Evolutionary conservation across 192 early-diverging fungal genomes (phyloP), one percentile per base, ranked within the genome.

Genomic region (Coemansia sp.): DNA sequence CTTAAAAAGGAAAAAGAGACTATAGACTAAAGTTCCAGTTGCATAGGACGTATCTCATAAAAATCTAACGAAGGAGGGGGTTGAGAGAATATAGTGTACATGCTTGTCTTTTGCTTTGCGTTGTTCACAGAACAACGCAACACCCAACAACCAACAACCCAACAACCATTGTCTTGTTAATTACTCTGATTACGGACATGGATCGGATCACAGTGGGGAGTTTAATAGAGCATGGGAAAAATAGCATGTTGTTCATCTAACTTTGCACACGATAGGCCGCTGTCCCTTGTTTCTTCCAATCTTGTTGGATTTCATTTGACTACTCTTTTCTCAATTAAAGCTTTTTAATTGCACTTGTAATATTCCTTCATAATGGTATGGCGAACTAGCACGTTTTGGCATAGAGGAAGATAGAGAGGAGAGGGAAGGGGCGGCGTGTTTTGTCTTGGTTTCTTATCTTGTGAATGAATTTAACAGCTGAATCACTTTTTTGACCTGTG

Each of bases 281-380:
- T 49, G 16, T 49, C 8, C 19, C 19, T 49, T 49, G 4, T 1
- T 18, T 19, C n/a, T 49, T 49, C n/a, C 13, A 48, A 12, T 16
- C 47, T 6, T 8, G n/a, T 5, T 49, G 37, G 32, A 32, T 32
- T 32, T 32, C 32, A 32, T 32, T 32, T 32, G 32, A 32, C 32
- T 32, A 32, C 32, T 32, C n/a, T 45, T 37, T 18, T 61, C 59
- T 61, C 16, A n/a, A 61, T 41, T 43, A 1, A 61, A 41, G 16
- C 39, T 61, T 8, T 61, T 61, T 61, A 12, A 6, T 61, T 61
- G 18, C 16, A 61, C 22, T 43, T 43, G 8, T 40, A 15, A 43
- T 61, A 32, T 21, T 6, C 37, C 13, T 42, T 61, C 19, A 43
- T 43, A 61, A 61, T 61, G 58, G 58, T 61, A 61, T 40, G 59